Conservation (phyloP, 495 filamentous ascomycete species). For the Tuber melanosporum region DNA sequence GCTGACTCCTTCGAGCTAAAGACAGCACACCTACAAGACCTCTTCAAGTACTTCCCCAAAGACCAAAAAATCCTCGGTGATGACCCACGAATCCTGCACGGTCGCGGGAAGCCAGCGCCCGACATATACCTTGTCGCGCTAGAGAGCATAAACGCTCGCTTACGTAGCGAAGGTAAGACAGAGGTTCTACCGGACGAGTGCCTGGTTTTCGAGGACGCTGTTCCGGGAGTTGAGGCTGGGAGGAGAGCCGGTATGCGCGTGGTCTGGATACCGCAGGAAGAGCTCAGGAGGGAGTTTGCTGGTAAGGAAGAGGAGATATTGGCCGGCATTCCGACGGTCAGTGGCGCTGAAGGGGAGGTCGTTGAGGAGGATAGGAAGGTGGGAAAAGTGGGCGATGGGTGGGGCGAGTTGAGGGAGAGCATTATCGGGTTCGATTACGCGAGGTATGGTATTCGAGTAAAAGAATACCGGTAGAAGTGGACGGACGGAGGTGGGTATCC, state of each 20-base stretch:
- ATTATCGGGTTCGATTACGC: conserved; percentile 38
- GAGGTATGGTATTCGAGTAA: conserved; percentile 44
- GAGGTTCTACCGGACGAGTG: conserved; percentile 79
- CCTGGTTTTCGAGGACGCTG: conserved; percentile 91
- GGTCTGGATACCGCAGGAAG: conserved; percentile 83
- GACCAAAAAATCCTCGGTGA: conserved; percentile 74
- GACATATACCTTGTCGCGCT: conserved; percentile 92
- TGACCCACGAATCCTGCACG: conserved; percentile 69
- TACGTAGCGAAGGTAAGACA: conserved; percentile 54
- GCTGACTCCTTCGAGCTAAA: conserved; percentile 69
- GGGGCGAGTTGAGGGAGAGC: conserved; percentile 35
- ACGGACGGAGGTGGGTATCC: conserved; percentile 8
- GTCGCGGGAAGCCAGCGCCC: conserved; percentile 83
- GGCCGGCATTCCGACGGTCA: conserved; percentile 52
- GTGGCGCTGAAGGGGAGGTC: conserved; percentile 42
- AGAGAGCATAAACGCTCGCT: conserved; percentile 68
- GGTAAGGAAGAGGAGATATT: conserved; percentile 77
- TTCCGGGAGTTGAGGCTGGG: conserved; percentile 86
- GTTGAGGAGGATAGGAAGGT: conserved; percentile 51
- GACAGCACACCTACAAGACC: conserved; percentile 60
- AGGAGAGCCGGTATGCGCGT: conserved; percentile 91
- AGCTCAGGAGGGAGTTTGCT: conserved; percentile 64
- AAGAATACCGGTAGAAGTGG: conserved; percentile 16
- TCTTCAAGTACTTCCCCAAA: conserved; percentile 67
- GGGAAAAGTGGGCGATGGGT: conserved; percentile 33